Evolutionary conservation across 1,284 basidiomycete genomes (phyloP).

Genomic region (Ustilago sp.): DNA sequence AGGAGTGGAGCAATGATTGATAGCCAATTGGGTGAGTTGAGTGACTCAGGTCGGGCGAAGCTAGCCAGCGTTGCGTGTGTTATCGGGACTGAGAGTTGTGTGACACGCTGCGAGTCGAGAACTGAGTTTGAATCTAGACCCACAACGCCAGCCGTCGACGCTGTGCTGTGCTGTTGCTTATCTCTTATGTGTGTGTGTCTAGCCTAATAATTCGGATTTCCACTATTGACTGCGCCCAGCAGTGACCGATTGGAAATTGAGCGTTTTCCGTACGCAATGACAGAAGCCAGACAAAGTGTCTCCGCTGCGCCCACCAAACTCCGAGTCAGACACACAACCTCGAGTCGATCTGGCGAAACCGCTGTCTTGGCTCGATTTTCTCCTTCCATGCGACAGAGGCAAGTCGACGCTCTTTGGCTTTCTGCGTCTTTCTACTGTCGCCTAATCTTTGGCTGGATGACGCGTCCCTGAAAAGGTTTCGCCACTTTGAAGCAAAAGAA

Average conservation of each 20-base stretch:
- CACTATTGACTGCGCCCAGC: background rate
- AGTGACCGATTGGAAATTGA: slow-evolving; percentile 18
- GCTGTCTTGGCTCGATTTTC: background rate
- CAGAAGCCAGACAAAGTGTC: background rate
- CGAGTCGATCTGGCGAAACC: slow-evolving; percentile 18
- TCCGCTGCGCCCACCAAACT: background rate
- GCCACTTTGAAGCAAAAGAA: background rate
- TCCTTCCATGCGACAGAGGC: slow-evolving; percentile 11
- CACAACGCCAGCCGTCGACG: background rate
- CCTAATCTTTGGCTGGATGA: slow-evolving; percentile 14
- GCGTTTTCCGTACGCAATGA: slow-evolving; percentile 9
- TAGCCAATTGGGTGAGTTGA: slow-evolving; percentile 1
- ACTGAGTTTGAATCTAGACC: slow-evolving; percentile 1
- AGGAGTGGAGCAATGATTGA: slow-evolving; percentile 2
- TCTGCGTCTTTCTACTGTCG: slow-evolving; percentile 10
- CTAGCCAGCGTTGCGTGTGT: slow-evolving; percentile 13
- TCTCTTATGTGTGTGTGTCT: background rate
- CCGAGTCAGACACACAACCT: background rate
- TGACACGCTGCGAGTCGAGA: slow-evolving; percentile 8
- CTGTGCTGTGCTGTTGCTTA: slow-evolving; percentile 3
- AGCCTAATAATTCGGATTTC: slow-evolving; percentile 8
- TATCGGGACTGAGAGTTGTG: slow-evolving; percentile 1
- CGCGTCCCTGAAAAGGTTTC: slow-evolving; percentile 11
- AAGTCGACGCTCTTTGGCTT: slow-evolving; percentile 15
- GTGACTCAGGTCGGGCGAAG: slow-evolving; percentile 49